Evolutionary conservation across 192 early-diverging fungal species (phyloP), one percentile per base, ranked within the genome.

Genomic region (Coemansia asiatica): DNA sequence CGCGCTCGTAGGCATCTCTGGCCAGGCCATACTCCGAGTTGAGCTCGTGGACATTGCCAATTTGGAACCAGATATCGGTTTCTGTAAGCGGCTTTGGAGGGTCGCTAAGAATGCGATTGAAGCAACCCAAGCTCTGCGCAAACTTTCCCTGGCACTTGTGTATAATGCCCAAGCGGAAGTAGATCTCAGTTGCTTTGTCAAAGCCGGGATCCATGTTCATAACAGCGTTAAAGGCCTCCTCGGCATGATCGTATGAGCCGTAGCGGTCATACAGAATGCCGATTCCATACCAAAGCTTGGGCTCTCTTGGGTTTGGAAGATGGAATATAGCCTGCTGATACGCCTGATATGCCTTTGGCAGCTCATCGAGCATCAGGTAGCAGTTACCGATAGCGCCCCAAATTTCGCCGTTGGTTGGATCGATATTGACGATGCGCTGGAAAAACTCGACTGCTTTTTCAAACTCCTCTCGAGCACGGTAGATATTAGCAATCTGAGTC

Each of bases 261-360:
- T 96, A 99, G 27, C 95, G 89, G 70, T 98, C 96, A 67, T 99
- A 98, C 7, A 98, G 81, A 62, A 96, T 98, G 29, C 95, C 97
- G 51, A 98, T 98, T 10, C 96, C 96, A 66, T 97, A 99, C 97
- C 97, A 99, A 27, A 99, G 87, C 72, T 96, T 95, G 6, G 96
- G 94, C 68, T 97, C 97, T 90, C 93, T 95, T 47, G 93, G 90
- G 72, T 97, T 92, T 0, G 91, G 89, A 18, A 96, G 79, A 70
- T 93, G 90, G 74, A 95, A 90, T 26, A 99, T 84, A 16, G 97
- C 97, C 74, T 96, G 90, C 83, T 98, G 96, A 66, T 99, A 99
- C 2, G 95, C 92, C 53, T 89, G 84, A 69, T 97, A 98, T 10
- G 97, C 97, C 73, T 93, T 87, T 55, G 94, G 93, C 57, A 98